Evolutionary conservation across 257 asterid species (phyloP), one percentile per base, ranked within the genome.

Genomic region (Plantago elongata): DNA sequence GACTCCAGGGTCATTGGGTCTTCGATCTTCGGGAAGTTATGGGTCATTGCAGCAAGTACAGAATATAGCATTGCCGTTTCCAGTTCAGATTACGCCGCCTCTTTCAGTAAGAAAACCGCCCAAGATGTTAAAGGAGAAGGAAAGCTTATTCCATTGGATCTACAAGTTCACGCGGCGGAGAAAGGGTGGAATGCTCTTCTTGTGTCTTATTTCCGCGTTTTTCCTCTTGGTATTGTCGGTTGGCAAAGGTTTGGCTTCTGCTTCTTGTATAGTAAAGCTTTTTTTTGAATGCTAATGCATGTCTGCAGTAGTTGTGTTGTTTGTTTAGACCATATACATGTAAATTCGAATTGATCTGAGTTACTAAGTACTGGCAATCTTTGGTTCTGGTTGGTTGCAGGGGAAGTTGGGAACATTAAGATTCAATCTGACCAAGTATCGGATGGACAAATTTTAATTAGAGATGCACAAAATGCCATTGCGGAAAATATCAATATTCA

Each of bases 1-100:
- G 97, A 87, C 87, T 74, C 66, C 84, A 60, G 87, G 83, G 91
- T 92, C 97, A 83, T 81, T 89, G 85, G 91, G 96, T 79, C 88
- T 92, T 77, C 90, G 99, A 79, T 67, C 98, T 74, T 91, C 97
- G 13, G 96, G 95, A 69, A 92, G 97, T 82, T 89, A 86, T 87
- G 99, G 99, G 52, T 92, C 97, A 67, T 76, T 92, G 83, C 96
- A 79, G 54, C 90, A 78, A 64, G 55, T 78, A 54, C 97, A 84
- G 76, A 81, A 76, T 70, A 74, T 78, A 57, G 56, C 76, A n/a
- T 62, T 77, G 22, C 62, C 82, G 13, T 70, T 74, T 66, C 83
- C 89, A 46, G 69, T 67, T 64, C 95, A 86, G 70, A 54, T 70
- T 45, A 71, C 96, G 0, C 89, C 90, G 5, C 85, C 83, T 63